Evolutionary conservation across 2,329 filamentous ascomycete genomes (phyloP), one percentile per base, ranked within the genome.

Genomic region (Cladosporium cucumerinum): DNA sequence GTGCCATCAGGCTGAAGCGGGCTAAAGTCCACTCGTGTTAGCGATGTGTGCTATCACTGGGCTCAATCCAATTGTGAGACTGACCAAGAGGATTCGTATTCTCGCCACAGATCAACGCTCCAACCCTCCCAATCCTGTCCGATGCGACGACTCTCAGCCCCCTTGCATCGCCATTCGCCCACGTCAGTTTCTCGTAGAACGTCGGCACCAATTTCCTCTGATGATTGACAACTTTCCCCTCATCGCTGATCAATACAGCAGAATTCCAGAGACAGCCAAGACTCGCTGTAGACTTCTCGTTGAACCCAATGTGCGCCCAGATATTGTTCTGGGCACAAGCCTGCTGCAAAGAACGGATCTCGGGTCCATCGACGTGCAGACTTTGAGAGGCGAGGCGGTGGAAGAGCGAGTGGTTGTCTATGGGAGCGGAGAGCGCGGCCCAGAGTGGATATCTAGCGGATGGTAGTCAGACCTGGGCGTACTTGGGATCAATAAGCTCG

Each of bases 131-230:
- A 55, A 78, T 77, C 0, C 67, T 64, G 30, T 55, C 60, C 0
- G 81, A 83, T 0, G 84, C 76, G 0, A 80, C 78, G 0, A 85
- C 79, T 1, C 72, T 74, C 4, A 86, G 68, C 0, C 84, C 84
- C 30, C 80, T 64, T 0, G 84, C 84, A 68, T 86, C 84, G 0
- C 84, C 84, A 1, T 79, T 78, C 0, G 76, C 76, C 84, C 84
- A 86, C 0, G 80, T 83, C 25, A 86, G 68, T 67, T 85, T 86
- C 72, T 86, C 85, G 65, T 81, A 86, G 70, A 85, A 86, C 0
- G 84, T 86, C 0, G 84, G 82, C 71, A 84, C 77, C 1, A 86
- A 71, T 63, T 86, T 86, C 1, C 84, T 76, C 64, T 86, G 83
- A 63, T 85, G 83, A 0, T 82, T 78, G 1, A 83, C 65, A 1